Conservation (phyloP, 2,329 filamentous ascomycete species). For the Aspergillus ibericus region DNA sequence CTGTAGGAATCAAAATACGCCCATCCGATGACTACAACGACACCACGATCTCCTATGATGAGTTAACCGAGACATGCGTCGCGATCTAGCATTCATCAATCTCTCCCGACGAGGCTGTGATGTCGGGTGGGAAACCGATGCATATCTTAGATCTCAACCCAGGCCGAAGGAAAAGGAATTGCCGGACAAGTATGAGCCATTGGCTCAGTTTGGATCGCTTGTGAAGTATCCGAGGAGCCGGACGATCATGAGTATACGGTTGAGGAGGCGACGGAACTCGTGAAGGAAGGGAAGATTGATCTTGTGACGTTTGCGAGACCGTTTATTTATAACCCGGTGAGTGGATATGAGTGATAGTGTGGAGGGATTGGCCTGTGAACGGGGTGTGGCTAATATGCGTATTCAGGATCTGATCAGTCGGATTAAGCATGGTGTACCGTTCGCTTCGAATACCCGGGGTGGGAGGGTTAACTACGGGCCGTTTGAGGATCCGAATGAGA, state of each 20-base stretch:
- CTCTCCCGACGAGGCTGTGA: conserved; percentile 16
- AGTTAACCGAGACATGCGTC: conserved; percentile 17
- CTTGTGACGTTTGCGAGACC: conserved; percentile 23
- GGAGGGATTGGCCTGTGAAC: not conserved
- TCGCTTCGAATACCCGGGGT: conserved; percentile 24
- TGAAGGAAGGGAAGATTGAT: conserved; percentile 21
- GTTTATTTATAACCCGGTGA: conserved; percentile 26
- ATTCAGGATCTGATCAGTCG: conserved; percentile 7
- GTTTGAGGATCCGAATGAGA: conserved; percentile 20
- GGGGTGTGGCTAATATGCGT: not conserved
- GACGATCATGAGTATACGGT: conserved; percentile 28
- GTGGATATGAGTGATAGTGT: not conserved
- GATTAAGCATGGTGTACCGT: conserved; percentile 15
- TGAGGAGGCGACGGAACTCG: conserved; percentile 22
- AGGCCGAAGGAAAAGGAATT: conserved; percentile 11
- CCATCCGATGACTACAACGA: conserved; percentile 29
- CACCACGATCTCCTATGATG: conserved; percentile 14
- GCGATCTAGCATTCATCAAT: conserved; percentile 12
- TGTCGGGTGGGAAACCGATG: not conserved
- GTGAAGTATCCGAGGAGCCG: conserved; percentile 28
- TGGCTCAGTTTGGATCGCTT: conserved; percentile 24
- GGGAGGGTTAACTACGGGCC: conserved; percentile 26
- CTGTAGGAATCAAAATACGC: conserved; percentile 30
- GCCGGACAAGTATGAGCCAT: conserved; percentile 19
- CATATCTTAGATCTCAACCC: not conserved